Conservation (phyloP, 306 rosid species). For the Pyrus communis region DNA sequence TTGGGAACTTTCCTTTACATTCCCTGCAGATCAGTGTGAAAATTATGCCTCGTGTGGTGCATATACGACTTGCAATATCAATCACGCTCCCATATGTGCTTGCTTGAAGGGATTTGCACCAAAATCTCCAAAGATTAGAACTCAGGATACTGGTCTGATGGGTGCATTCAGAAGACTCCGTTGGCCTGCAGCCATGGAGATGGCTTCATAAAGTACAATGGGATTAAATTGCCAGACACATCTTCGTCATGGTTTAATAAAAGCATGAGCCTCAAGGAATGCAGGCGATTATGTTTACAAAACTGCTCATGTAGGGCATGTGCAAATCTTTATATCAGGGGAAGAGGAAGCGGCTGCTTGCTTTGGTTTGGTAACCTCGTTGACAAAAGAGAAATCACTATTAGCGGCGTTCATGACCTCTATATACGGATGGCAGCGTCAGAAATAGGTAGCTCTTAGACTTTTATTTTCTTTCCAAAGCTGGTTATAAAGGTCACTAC, state of each 20-base stretch:
- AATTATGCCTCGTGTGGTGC: slow-evolving; percentile 38
- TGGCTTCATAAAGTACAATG: slow-evolving; percentile 15
- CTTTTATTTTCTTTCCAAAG: neutral
- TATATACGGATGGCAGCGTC: slow-evolving; percentile 9
- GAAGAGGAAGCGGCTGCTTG: slow-evolving; percentile 28
- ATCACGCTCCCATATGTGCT: slow-evolving; percentile 23
- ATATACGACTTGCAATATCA: slow-evolving; percentile 24
- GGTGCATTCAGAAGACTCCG: slow-evolving; percentile 29
- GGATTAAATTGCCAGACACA: slow-evolving; percentile 22
- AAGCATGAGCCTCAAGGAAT: slow-evolving; percentile 20
- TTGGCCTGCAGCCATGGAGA: slow-evolving; percentile 28
- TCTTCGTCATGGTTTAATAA: slow-evolving; percentile 8
- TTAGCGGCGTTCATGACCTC: neutral
- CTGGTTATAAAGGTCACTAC: too few species aligned
- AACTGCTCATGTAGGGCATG: slow-evolving; percentile 41
- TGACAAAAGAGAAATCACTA: slow-evolving; percentile 16
- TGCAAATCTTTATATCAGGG: slow-evolving; percentile 22
- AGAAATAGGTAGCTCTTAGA: neutral
- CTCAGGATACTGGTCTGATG: slow-evolving; percentile 18
- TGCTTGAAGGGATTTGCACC: slow-evolving; percentile 46
- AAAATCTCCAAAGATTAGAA: slow-evolving; percentile 15
- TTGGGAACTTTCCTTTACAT: neutral
- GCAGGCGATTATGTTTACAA: slow-evolving; percentile 21
- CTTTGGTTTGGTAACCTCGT: slow-evolving; percentile 29
- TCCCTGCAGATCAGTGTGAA: slow-evolving; percentile 18